Evolutionary conservation across 257 asterid genomes (phyloP).

Genomic region (Nicotiana attenuata): DNA sequence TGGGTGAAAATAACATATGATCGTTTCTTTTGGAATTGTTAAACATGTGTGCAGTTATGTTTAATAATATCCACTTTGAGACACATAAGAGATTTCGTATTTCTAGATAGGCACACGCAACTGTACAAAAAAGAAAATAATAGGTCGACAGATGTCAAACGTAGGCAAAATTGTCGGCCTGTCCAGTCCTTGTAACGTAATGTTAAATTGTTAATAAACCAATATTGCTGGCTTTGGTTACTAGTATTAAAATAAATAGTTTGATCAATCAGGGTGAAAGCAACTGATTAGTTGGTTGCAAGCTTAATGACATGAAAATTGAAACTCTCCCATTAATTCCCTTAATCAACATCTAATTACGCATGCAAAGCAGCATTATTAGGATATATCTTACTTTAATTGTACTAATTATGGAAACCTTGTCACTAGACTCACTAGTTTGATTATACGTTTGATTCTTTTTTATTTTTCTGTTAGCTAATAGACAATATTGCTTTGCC

Average conservation of each 20-base stretch:
- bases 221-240: neutral
- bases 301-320: neutral
- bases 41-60: neutral
- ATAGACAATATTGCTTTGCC: neutral
- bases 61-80: neutral
- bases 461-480: neutral
- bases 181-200: neutral
- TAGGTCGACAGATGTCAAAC: slow-evolving; percentile 3
- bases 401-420: neutral
- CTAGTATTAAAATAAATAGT: neutral
- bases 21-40: neutral
- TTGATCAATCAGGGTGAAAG: neutral
- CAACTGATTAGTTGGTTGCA: neutral
- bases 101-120: neutral
- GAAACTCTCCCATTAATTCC: neutral
- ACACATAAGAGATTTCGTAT: neutral
- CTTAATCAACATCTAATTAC: slow-evolving; percentile 7
- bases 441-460: neutral
- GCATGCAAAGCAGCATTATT: slow-evolving; percentile 11
- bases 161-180: slow-evolving; percentile 20
- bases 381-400: slow-evolving; percentile 5
- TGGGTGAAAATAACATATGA: neutral
- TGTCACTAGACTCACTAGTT: neutral
- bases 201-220: neutral
- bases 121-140: slow-evolving; percentile 4